These are phyloP conservation scores for Gonium pectorale DNA, from an alignment of 139 green algal genomes.

Conservation along the genomic window DNA sequence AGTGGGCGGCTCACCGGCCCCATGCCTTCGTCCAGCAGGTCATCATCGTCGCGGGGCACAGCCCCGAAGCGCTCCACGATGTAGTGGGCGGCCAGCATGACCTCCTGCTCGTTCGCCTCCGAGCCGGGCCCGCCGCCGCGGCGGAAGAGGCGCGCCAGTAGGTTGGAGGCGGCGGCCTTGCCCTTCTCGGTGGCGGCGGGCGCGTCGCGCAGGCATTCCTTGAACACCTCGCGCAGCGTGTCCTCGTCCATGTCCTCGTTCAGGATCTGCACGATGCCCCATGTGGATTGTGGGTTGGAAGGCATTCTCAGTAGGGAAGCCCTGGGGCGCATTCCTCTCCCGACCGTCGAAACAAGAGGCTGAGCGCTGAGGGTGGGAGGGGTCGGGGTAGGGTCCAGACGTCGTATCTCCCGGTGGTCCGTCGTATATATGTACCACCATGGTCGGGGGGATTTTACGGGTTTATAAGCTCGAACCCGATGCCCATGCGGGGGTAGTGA, in stretches of 20 bases:
- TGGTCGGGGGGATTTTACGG: too few relatives aligned
- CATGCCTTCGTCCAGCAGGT: slow-evolving; percentile 51
- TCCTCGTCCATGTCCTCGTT: slow-evolving; percentile 78
- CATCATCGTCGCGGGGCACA: slow-evolving; percentile 43
- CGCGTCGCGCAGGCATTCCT: slow-evolving; percentile 65
- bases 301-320: too few relatives aligned
- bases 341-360: too few relatives aligned
- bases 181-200: slow-evolving; percentile 42
- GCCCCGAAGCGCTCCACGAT: slow-evolving; percentile 68
- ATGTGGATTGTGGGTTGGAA: too few relatives aligned
- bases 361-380: too few relatives aligned
- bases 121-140: neutral
- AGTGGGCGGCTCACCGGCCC: too few relatives aligned
- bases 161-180: neutral
- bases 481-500: too few relatives aligned
- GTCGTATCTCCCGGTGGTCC: too few relatives aligned
- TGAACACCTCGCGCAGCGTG: slow-evolving; percentile 64
- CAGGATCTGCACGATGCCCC: slow-evolving; percentile 60
- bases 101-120: slow-evolving; percentile 46
- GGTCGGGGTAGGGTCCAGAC: too few relatives aligned
- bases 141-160: slow-evolving; percentile 23
- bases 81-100: slow-evolving; percentile 56
- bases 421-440: too few relatives aligned
- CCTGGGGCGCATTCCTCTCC: too few relatives aligned
- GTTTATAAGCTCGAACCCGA: too few relatives aligned